Conservation (phyloP, 2,329 filamentous ascomycete species). For the Diplodia sapinea region DNA sequence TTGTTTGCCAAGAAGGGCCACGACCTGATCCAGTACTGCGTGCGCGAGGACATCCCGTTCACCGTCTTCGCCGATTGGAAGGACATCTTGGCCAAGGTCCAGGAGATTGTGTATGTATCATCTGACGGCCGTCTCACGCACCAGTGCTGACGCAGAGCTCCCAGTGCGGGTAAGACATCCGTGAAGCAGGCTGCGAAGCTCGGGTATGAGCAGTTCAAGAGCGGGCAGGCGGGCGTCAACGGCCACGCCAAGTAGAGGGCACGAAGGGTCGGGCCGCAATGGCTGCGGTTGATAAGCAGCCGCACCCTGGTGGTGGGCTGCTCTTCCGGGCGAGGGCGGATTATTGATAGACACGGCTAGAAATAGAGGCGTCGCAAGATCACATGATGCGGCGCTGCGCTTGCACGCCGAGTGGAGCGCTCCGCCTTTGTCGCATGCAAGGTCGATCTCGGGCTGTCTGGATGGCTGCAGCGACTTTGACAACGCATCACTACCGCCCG, state of each 20-base stretch:
- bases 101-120: conserved; percentile 66
- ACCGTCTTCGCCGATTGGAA: conserved; percentile 86
- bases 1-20: conserved; percentile 31
- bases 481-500: conserved; percentile 25
- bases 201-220: conserved; percentile 55
- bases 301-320: conserved; percentile 9
- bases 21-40: conserved; percentile 89
- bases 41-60: conserved; percentile 82
- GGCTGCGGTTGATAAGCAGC: conserved; percentile 17
- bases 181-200: conserved; percentile 71
- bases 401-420: conserved; percentile 19
- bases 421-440: not conserved
- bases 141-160: not conserved
- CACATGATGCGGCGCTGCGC: conserved; percentile 28
- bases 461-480: conserved; percentile 10
- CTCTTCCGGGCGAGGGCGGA: not conserved
- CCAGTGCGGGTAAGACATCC: conserved; percentile 69
- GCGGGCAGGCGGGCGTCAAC: conserved; percentile 46
- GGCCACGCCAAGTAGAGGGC: conserved; percentile 13
- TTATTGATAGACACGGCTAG: conserved; percentile 24
- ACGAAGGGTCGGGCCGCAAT: conserved; percentile 27
- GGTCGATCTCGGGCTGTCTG: conserved; percentile 23
- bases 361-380: conserved; percentile 22
- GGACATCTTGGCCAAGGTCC: conserved; percentile 75
- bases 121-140: conserved; percentile 9